These are phyloP conservation scores for Adansonia grandidieri DNA, from an alignment of 441 rosid species.

Conservation along the genomic window DNA sequence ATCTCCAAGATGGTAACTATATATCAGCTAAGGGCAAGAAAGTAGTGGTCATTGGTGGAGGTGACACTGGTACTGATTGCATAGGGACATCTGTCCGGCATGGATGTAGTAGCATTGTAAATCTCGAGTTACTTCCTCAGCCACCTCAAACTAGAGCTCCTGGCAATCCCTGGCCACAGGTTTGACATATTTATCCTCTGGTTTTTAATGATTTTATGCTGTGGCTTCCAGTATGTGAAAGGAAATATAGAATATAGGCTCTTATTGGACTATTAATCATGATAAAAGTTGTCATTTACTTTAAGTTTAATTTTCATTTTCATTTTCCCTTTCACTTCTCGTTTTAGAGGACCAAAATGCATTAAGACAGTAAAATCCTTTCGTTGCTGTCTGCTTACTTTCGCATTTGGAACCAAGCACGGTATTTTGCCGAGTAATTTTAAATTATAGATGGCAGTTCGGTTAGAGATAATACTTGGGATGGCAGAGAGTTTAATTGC, in stretches of 20 bases:
- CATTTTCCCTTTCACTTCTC: neutral
- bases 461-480: neutral
- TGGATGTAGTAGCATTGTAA: constrained; percentile 79
- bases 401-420: neutral
- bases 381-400: neutral
- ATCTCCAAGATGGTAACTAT: constrained; percentile 80
- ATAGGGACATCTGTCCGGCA: constrained; percentile 98
- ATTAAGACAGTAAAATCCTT: neutral
- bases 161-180: constrained; percentile 99
- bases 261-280: neutral
- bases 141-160: constrained; percentile 91
- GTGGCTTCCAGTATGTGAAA: constrained; percentile 8
- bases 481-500: constrained; percentile 1
- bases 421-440: neutral
- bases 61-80: constrained; percentile 99
- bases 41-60: constrained; percentile 99
- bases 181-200: constrained; percentile 29
- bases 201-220: neutral
- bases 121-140: constrained; percentile 94
- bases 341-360: neutral
- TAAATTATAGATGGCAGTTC: neutral
- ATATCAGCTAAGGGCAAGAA: constrained; percentile 94
- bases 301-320: neutral
- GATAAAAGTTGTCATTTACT: neutral
- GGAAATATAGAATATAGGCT: neutral